Conservation (phyloP, 2,329 filamentous ascomycete genomes). For the Phoma herbarum region DNA sequence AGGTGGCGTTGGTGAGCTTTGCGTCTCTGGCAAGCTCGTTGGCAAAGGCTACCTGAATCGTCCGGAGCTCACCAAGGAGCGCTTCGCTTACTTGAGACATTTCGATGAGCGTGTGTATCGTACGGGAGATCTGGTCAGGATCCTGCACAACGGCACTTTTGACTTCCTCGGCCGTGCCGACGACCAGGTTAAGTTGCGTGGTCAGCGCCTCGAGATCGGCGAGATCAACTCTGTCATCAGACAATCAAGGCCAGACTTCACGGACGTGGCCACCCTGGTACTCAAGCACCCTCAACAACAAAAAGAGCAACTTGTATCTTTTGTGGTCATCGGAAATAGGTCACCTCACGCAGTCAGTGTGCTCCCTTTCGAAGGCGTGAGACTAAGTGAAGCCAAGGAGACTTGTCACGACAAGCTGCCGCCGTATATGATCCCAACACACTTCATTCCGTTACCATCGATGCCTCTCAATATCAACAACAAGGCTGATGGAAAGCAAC, state of each 20-base stretch:
- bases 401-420: slow-evolving; percentile 77
- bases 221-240: slow-evolving; percentile 90
- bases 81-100: slow-evolving; percentile 71
- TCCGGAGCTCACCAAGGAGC: slow-evolving; percentile 76
- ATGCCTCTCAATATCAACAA: slow-evolving; percentile 90
- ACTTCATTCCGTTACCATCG: slow-evolving; percentile 74
- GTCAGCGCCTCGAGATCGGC: slow-evolving; percentile 86
- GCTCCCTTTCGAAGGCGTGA: slow-evolving; percentile 28
- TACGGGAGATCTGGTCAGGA: slow-evolving; percentile 86
- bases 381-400: slow-evolving; percentile 46
- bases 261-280: slow-evolving; percentile 80
- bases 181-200: slow-evolving; percentile 90
- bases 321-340: slow-evolving; percentile 57
- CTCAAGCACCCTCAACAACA: slow-evolving; percentile 73
- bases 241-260: slow-evolving; percentile 63
- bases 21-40: slow-evolving; percentile 85
- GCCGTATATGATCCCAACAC: slow-evolving; percentile 89
- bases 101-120: slow-evolving; percentile 71
- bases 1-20: slow-evolving; percentile 86
- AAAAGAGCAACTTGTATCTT: slow-evolving; percentile 85
- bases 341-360: slow-evolving; percentile 31
- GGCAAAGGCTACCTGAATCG: slow-evolving; percentile 89
- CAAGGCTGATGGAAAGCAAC: slow-evolving; percentile 78
- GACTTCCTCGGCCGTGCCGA: slow-evolving; percentile 89
- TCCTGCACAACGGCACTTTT: slow-evolving; percentile 82